These are phyloP conservation scores for Spathaspora sp. DNA, from an alignment of 1,139 yeast species.

Conservation along the genomic window DNA sequence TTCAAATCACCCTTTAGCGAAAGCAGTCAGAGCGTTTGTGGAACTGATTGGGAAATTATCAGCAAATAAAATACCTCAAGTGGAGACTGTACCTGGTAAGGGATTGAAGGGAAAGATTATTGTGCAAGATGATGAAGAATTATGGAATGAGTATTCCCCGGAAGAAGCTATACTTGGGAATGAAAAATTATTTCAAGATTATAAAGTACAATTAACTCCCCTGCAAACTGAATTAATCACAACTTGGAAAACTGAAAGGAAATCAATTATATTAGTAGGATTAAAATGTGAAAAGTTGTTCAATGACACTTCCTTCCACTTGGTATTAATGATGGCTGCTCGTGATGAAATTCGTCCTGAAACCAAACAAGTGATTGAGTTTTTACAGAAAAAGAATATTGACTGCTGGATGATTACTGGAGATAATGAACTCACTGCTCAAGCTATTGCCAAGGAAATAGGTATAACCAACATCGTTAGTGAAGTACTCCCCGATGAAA, in stretches of 20 bases:
- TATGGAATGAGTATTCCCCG: slow-evolving; percentile 33
- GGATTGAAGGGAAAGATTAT: slow-evolving; percentile 52
- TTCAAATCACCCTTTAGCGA: slow-evolving; percentile 72
- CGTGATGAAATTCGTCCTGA: slow-evolving; percentile 68
- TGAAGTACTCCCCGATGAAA: slow-evolving; percentile 72
- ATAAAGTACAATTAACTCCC: slow-evolving; percentile 27
- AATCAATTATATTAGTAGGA: slow-evolving; percentile 62
- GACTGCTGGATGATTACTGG: slow-evolving; percentile 76
- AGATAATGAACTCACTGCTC: slow-evolving; percentile 67
- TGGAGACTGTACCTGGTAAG: slow-evolving; percentile 56
- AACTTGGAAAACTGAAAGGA: slow-evolving; percentile 62
- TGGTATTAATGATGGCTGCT: slow-evolving; percentile 54
- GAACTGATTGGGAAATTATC: slow-evolving; percentile 24
- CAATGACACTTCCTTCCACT: slow-evolving; percentile 30
- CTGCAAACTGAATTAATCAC: slow-evolving; percentile 30
- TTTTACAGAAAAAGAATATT: slow-evolving; percentile 44
- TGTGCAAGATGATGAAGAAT: slow-evolving; percentile 18
- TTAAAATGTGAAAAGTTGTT: slow-evolving; percentile 29
- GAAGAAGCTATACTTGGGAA: slow-evolving; percentile 61
- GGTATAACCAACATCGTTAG: slow-evolving; percentile 68
- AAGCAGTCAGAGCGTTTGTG: slow-evolving; percentile 50
- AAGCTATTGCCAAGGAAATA: slow-evolving; percentile 62
- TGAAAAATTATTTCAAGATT: slow-evolving; percentile 53
- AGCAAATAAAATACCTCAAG: slow-evolving; percentile 45
- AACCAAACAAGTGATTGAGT: slow-evolving; percentile 50